Evolutionary conservation across 495 filamentous ascomycete species (phyloP).

Genomic region (Niebla homalea): DNA sequence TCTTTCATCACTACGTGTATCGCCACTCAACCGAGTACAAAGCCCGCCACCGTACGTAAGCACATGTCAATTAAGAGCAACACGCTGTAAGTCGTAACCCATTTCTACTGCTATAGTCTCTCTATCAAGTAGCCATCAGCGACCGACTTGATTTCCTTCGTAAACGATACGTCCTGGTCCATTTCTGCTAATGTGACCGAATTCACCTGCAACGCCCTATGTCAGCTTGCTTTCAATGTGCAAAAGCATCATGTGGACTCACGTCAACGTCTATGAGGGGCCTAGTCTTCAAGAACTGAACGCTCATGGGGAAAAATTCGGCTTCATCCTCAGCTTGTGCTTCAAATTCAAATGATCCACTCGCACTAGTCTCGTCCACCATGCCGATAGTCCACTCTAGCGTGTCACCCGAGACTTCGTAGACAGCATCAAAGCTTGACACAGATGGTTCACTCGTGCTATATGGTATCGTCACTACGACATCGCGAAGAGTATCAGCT

Average conservation of each 20-base stretch:
- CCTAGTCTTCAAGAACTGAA: constrained; percentile 71
- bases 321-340: constrained; percentile 68
- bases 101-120: constrained; percentile 27
- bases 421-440: constrained; percentile 84
- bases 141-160: constrained; percentile 76
- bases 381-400: constrained; percentile 84
- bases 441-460: constrained; percentile 67
- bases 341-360: constrained; percentile 87
- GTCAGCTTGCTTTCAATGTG: constrained; percentile 6
- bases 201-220: constrained; percentile 39
- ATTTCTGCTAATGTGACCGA: constrained; percentile 62
- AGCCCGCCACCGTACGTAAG: too few species aligned
- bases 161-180: constrained; percentile 71
- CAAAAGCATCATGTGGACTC: constrained; percentile 22
- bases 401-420: constrained; percentile 87
- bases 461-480: constrained; percentile 77
- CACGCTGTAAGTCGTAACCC: too few species aligned
- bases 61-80: too few species aligned
- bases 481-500: constrained; percentile 62
- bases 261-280: constrained; percentile 89
- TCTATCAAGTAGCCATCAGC: constrained; percentile 74
- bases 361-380: constrained; percentile 66
- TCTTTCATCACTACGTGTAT: too few species aligned
- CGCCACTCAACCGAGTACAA: too few species aligned
- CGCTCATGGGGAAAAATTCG: constrained; percentile 94